Evolutionary conservation across 371 early-diverging fungal genomes (phyloP).

Genomic region (Mortierella polycephala): DNA sequence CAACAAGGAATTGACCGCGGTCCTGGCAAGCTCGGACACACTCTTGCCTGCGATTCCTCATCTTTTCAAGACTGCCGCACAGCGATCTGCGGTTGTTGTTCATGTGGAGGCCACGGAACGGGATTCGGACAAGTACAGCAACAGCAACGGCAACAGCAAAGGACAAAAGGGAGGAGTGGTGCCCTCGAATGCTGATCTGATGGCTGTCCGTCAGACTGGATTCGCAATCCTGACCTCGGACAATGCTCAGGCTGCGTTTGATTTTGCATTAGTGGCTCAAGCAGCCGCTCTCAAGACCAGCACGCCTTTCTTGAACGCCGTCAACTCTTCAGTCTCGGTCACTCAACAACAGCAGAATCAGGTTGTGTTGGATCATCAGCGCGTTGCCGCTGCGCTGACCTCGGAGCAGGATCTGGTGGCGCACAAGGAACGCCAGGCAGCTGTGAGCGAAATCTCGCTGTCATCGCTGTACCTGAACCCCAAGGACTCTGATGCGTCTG

Average conservation of each 20-base stretch:
- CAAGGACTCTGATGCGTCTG: slow-evolving; percentile 12
- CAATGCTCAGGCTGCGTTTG: slow-evolving; percentile 76
- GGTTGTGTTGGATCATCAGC: slow-evolving; percentile 39
- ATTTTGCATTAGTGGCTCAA: slow-evolving; percentile 74
- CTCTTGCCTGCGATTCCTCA: slow-evolving; percentile 74
- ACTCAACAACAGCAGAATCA: slow-evolving; percentile 12
- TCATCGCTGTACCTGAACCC: slow-evolving; percentile 52
- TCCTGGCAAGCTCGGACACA: slow-evolving; percentile 62
- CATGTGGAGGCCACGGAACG: slow-evolving; percentile 62
- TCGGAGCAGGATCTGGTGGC: slow-evolving; percentile 42
- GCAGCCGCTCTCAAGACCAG: slow-evolving; percentile 68
- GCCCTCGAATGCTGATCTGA: slow-evolving; percentile 64
- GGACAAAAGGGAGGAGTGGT: slow-evolving; percentile 19
- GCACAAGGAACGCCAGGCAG: slow-evolving; percentile 52
- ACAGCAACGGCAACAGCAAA: slow-evolving; percentile 13
- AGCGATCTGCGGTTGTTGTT: slow-evolving; percentile 63
- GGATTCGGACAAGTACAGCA: slow-evolving; percentile 26
- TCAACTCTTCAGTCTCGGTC: slow-evolving; percentile 55
- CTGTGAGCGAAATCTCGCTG: slow-evolving; percentile 52
- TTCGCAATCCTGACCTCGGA: slow-evolving; percentile 76
- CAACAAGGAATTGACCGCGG: slow-evolving; percentile 55
- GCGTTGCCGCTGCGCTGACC: slow-evolving; percentile 35
- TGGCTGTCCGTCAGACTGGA: slow-evolving; percentile 84
- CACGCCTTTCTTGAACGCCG: slow-evolving; percentile 71
- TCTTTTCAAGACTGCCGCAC: slow-evolving; percentile 66